Base-by-base conservation (phyloP, 1,284 basidiomycete species). In the Puccinia polysora region DNA sequence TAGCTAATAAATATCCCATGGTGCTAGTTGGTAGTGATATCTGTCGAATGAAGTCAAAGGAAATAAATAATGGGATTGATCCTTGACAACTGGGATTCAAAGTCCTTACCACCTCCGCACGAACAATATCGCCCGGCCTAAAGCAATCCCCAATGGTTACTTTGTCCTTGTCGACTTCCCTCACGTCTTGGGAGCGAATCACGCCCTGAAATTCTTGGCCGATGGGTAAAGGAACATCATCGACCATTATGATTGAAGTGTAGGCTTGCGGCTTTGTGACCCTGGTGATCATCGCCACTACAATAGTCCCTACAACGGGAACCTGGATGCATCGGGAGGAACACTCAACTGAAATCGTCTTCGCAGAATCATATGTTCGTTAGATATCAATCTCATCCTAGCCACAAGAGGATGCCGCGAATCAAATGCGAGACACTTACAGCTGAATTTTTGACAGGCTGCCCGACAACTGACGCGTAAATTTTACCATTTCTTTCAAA, bases 141-240 rank as follows among this genome's bases (percentile, higher is more conserved):
- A 97, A 98, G 78, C 92, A 97, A 76, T 96, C 91, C 38, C 87
- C 87, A 75, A 97, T 90, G 81, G 91, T 94, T 73, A 97, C 85
- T 79, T 88, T 90, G 82, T 95, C 91, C 77, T 91, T 90, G 78
- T 96, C 92, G 0, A 77, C 80, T 68, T 73, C 80, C 77, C 92
- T 82, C n/a, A 96, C 87, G 80, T 98, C 96, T 80, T 95, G 90
- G 3, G 86, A 84, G 38, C 95, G 86, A 73, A 98, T 90, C 7
- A 97, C 88, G 14, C 95, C 95, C 0, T 86, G 88, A 76, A 96
- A 97, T 76, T 97, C 93, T 81, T 94, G 91, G n/a, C 89, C 89
- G 5, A 77, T 77, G 25, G 91, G 88, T 30, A 94, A 84, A 0
- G 94, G 92, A n/a, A 89, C 83, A 20, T 89, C 90, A 78, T 96